phyloP scores from a whole-genome alignment of 1,284 basidiomycete genomes.

The Bondarzewia mesenterica region DNA sequence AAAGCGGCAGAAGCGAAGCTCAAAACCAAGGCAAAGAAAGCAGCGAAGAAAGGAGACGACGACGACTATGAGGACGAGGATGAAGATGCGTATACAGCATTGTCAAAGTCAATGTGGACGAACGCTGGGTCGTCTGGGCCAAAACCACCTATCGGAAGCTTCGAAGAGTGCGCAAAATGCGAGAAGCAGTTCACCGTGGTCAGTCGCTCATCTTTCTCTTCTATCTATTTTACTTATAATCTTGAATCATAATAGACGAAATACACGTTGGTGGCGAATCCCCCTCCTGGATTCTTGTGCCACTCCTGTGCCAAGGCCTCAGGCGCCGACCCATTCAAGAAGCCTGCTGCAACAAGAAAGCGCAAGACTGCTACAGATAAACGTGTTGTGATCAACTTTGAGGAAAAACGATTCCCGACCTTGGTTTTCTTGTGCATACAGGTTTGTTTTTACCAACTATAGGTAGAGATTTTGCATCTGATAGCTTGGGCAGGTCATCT shows the following conservation, averaged over 20 bases:
- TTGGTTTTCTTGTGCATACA: constrained; percentile 77
- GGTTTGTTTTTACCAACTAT: constrained; percentile 28
- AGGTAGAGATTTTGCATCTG: background rate
- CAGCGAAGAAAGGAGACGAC: constrained; percentile 37
- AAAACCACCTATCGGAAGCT: constrained; percentile 72
- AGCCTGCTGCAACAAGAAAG: constrained; percentile 50
- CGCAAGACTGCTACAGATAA: constrained; percentile 55
- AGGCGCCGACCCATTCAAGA: constrained; percentile 80
- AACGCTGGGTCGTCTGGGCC: constrained; percentile 24
- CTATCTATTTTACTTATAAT: no score
- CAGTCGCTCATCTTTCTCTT: constrained; percentile 24
- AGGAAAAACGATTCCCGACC: constrained; percentile 60
- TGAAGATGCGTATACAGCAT: constrained; percentile 45
- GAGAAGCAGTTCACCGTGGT: constrained; percentile 85
- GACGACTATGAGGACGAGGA: constrained; percentile 36
- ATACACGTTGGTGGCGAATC: constrained; percentile 70
- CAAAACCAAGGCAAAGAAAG: constrained; percentile 35
- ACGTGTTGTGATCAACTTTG: constrained; percentile 58
- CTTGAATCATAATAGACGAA: constrained; percentile 48
- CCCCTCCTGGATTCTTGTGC: constrained; percentile 71
- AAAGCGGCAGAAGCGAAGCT: constrained; percentile 30
- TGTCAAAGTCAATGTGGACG: constrained; percentile 47
- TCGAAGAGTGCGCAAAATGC: constrained; percentile 80
- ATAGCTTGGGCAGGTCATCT: constrained; percentile 56
- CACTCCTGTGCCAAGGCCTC: constrained; percentile 70